Conservation (phyloP, 2,329 filamentous ascomycete species). For the Fusarium sororula region DNA sequence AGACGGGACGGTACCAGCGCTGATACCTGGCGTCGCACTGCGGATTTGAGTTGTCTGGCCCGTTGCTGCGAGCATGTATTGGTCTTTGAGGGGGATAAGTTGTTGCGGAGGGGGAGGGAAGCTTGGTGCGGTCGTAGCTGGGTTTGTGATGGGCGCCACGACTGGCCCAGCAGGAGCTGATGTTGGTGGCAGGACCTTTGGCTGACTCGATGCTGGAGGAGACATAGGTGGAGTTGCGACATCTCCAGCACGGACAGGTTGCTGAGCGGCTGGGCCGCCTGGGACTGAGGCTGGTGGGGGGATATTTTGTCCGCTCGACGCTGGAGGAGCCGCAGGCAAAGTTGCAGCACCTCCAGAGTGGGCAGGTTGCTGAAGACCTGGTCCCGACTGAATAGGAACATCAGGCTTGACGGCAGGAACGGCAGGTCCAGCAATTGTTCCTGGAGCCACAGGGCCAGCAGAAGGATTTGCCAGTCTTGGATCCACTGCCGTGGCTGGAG, state of each 20-base stretch:
- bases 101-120: neutral
- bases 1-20: neutral
- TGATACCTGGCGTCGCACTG: neutral
- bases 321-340: too few species aligned
- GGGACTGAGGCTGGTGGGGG: neutral
- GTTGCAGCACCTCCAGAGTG: neutral
- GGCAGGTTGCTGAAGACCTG: neutral
- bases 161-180: neutral
- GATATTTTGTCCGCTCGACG: neutral
- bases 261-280: rapidly evolving
- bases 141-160: neutral
- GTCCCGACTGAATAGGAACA: neutral
- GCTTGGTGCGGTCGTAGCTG: neutral
- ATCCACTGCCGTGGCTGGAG: rapidly evolving
- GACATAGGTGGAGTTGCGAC: neutral
- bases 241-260: neutral
- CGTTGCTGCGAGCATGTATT: neutral
- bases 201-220: neutral
- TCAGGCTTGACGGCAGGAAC: neutral
- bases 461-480: neutral
- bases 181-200: neutral
- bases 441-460: neutral
- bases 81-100: neutral
- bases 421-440: neutral
- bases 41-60: neutral